These are phyloP conservation scores for Candida maltosa DNA, from an alignment of 805 yeast genomes.

Conservation along the genomic window DNA sequence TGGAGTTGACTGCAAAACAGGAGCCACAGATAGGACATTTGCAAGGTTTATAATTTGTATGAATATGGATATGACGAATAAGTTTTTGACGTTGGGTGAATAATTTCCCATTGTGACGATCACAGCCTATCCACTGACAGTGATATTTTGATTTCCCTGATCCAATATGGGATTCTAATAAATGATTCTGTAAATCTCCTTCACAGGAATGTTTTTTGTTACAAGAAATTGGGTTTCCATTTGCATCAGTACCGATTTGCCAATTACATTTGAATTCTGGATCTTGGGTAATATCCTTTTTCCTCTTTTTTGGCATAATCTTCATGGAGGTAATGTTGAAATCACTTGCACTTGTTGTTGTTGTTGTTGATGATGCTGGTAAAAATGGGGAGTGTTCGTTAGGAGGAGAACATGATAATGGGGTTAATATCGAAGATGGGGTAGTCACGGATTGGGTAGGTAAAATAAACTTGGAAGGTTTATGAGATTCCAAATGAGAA, in stretches of 20 bases:
- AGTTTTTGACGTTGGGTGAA: constrained; percentile 86
- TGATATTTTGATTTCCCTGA: constrained; percentile 65
- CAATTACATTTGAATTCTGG: constrained; percentile 43
- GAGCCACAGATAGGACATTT: constrained; percentile 68
- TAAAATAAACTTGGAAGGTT: constrained; percentile 5
- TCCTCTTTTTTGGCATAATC: constrained; percentile 24
- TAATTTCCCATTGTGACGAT: constrained; percentile 50
- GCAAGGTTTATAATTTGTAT: constrained; percentile 81
- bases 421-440: constrained; percentile 10
- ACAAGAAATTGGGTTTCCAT: constrained; percentile 45
- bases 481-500: constrained; percentile 46
- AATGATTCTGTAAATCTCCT: constrained; percentile 67
- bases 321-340: constrained; percentile 32
- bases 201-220: constrained; percentile 45
- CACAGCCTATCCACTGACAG: constrained; percentile 81
- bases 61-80: constrained; percentile 81
- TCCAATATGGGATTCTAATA: constrained; percentile 66
- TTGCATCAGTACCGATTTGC: constrained; percentile 29
- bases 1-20: constrained; percentile 71
- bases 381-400: constrained; percentile 10
- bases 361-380: constrained; percentile 1
- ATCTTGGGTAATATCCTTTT: constrained; percentile 14
- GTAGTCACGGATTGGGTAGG: background rate
- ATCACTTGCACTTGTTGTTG: background rate
- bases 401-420: constrained; percentile 8